These are phyloP conservation scores for Pachysandra terminalis DNA, from an alignment of 164 flowering plant genomes.

Conservation along the genomic window DNA sequence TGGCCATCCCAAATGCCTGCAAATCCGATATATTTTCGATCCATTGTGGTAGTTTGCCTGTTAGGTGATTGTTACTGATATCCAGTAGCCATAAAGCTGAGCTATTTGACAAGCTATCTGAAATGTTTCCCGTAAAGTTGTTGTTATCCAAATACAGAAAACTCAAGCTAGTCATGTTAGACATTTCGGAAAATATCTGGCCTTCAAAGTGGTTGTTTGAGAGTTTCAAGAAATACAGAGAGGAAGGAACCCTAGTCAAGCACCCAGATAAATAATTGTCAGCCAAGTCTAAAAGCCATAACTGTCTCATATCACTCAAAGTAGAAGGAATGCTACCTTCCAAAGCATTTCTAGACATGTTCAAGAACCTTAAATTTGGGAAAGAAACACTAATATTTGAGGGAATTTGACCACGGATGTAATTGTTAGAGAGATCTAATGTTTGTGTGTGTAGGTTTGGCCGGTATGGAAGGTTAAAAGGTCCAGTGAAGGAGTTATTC, in stretches of 20 bases:
- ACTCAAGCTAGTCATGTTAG: background rate
- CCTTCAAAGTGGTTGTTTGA: slow-evolving; percentile 3
- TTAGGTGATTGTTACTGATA: background rate
- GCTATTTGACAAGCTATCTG: slow-evolving; percentile 1
- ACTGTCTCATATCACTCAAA: background rate
- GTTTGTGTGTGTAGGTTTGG: background rate
- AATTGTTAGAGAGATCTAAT: slow-evolving; percentile 12
- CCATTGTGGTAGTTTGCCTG: slow-evolving; percentile 5
- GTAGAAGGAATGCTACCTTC: background rate
- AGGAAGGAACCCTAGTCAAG: background rate
- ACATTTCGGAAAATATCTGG: background rate
- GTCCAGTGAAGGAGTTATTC: slow-evolving; percentile 8
- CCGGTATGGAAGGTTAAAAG: slow-evolving; percentile 2
- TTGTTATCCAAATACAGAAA: slow-evolving; percentile 1
- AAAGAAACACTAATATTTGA: background rate
- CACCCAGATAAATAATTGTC: background rate
- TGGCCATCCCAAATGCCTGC: background rate
- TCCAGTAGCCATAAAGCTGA: background rate
- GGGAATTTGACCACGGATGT: slow-evolving; percentile 7
- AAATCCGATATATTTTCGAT: slow-evolving; percentile 1
- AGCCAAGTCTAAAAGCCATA: background rate
- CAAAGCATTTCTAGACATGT: slow-evolving; percentile 6
- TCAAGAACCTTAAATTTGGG: background rate
- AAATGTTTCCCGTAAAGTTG: background rate
- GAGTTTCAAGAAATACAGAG: background rate